These are phyloP conservation scores for Dothistroma septosporum DNA, from an alignment of 2,329 filamentous ascomycete species.

Conservation along the genomic window DNA sequence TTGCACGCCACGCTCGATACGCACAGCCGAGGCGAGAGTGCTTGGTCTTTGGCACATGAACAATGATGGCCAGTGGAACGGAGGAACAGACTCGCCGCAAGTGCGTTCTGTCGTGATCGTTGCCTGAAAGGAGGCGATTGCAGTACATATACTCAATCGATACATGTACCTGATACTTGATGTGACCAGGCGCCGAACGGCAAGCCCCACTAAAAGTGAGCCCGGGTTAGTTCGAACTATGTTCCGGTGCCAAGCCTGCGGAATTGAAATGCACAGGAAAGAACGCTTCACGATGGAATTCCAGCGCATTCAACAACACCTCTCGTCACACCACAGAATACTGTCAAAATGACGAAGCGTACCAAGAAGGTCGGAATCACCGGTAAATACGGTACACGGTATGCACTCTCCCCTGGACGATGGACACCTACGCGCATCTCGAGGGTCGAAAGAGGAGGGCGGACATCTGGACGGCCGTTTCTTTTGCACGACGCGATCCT, in stretches of 20 bases:
- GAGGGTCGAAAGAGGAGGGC: not conserved
- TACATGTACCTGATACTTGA: no score
- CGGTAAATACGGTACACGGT: constrained; percentile 97
- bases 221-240: no score
- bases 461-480: not conserved
- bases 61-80: not conserved
- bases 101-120: not conserved
- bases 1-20: not conserved
- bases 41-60: not conserved
- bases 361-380: constrained; percentile 99
- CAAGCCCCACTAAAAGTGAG: no score
- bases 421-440: not conserved
- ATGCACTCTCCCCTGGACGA: constrained; percentile 41
- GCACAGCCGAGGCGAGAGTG: not conserved
- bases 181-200: no score
- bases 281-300: not conserved
- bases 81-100: not conserved
- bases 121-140: not conserved
- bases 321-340: constrained; percentile 22
- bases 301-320: constrained; percentile 7
- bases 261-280: not conserved
- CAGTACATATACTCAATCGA: no score
- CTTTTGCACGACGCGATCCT: not conserved
- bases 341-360: constrained; percentile 81
- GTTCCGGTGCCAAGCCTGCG: not conserved